A percentile compares a stretch with the other conserved stretches of the same genome.
Evolutionary conservation across 78 protist species (phyloP).

Genomic region (Dictyostelium purpureum): DNA sequence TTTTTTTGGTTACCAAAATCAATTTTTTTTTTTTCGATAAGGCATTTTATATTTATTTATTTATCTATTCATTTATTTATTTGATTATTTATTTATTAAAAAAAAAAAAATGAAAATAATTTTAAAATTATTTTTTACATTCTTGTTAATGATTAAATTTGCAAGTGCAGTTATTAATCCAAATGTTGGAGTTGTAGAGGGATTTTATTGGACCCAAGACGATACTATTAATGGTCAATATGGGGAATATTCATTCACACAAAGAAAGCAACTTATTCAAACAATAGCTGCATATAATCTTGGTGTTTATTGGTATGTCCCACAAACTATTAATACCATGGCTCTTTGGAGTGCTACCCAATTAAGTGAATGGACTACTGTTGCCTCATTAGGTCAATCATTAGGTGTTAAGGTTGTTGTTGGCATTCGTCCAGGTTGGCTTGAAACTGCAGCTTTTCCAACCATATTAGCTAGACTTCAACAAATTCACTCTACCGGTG

Average conservation of each 20-base stretch:
- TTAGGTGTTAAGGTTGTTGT: constrained; percentile 13
- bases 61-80: too few relatives aligned
- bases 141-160: too few relatives aligned
- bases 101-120: too few relatives aligned
- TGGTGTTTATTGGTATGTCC: constrained; percentile 35
- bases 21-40: too few relatives aligned
- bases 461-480: not conserved
- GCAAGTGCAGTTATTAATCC: not conserved
- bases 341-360: not conserved
- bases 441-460: not conserved
- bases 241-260: not conserved
- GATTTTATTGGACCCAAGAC: constrained; percentile 12
- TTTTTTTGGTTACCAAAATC: too few relatives aligned
- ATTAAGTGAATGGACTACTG: not conserved
- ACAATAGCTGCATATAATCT: constrained; percentile 6
- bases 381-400: not conserved
- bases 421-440: constrained; percentile 48
- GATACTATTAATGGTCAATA: constrained; percentile 50
- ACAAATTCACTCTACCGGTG: constrained; percentile 16
- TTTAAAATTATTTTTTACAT: too few relatives aligned
- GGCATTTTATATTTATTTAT: too few relatives aligned
- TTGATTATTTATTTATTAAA: too few relatives aligned
- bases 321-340: constrained; percentile 22
- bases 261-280: constrained; percentile 13
- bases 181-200: constrained; percentile 1